Percentiles rank a stretch among this genome's conserved stretches.
phyloP scores from a whole-genome alignment of 2,329 filamentous ascomycete genomes.

The Dothistroma septosporum region DNA sequence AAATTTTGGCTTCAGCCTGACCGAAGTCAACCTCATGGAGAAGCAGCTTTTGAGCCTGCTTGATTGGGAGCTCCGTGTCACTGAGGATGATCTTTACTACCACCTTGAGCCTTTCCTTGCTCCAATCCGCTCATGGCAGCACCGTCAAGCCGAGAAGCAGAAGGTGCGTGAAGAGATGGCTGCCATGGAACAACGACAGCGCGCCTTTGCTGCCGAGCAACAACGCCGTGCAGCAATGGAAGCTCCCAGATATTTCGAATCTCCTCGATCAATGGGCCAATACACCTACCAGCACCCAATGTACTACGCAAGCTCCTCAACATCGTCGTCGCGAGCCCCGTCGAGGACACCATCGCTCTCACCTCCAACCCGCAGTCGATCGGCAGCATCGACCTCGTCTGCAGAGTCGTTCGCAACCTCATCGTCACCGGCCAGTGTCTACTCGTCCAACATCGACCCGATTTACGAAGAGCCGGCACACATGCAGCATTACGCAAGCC shows the following conservation, averaged over 20 bases:
- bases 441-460: slow-evolving; percentile 31
- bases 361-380: slow-evolving; percentile 42
- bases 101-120: slow-evolving; percentile 85
- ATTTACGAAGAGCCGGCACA: slow-evolving; percentile 28
- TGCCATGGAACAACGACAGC: slow-evolving; percentile 31
- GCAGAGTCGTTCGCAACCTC: slow-evolving; percentile 32
- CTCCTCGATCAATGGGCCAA: slow-evolving; percentile 31
- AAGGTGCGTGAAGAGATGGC: slow-evolving; percentile 39
- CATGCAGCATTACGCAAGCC: slow-evolving; percentile 41
- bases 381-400: slow-evolving; percentile 35
- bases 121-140: slow-evolving; percentile 65
- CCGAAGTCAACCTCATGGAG: slow-evolving; percentile 99
- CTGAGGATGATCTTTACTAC: slow-evolving; percentile 75
- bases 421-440: slow-evolving; percentile 34
- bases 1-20: slow-evolving; percentile 84
- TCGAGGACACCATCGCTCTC: slow-evolving; percentile 50
- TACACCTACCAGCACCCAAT: slow-evolving; percentile 27
- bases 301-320: slow-evolving; percentile 28
- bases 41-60: slow-evolving; percentile 93
- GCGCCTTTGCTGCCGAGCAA: slow-evolving; percentile 39
- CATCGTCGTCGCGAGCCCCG: slow-evolving; percentile 33
- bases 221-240: slow-evolving; percentile 28
- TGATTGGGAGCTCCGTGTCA: slow-evolving; percentile 89
- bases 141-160: slow-evolving; percentile 53
- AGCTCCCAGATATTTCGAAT: slow-evolving; percentile 35